Evolutionary conservation across 345 rosid genomes (phyloP).

Genomic region (Arabis alpina): DNA sequence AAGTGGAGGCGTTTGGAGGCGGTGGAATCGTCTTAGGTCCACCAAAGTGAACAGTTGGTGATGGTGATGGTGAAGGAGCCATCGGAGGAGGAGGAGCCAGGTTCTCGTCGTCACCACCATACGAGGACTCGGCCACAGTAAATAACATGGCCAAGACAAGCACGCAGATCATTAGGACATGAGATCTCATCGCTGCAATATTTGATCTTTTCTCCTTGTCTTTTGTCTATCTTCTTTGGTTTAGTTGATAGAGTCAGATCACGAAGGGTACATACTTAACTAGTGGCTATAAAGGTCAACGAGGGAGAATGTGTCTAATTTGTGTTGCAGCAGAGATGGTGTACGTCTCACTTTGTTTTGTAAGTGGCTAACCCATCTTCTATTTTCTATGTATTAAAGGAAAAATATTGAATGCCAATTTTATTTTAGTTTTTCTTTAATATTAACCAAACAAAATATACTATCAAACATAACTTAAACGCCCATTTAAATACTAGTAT

Average conservation of each 20-base stretch:
- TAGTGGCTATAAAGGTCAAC: slow-evolving; percentile 1
- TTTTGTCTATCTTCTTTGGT: neutral
- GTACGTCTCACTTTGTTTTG: neutral
- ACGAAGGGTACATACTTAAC: neutral
- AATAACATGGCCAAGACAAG: slow-evolving; percentile 4
- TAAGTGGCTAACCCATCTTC: neutral
- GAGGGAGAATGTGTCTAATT: slow-evolving; percentile 13
- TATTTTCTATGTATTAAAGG: too few species aligned
- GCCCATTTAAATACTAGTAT: too few species aligned
- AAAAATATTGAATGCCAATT: too few species aligned
- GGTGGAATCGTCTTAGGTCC: slow-evolving; percentile 9
- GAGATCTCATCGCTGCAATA: slow-evolving; percentile 15
- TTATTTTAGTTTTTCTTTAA: too few species aligned
- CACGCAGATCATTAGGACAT: neutral
- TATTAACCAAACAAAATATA: too few species aligned
- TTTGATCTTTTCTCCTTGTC: neutral
- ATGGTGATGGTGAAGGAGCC: slow-evolving; percentile 34
- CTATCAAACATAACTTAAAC: too few species aligned
- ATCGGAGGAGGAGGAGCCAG: slow-evolving; percentile 2
- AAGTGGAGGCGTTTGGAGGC: slow-evolving; percentile 21
- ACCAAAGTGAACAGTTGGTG: slow-evolving; percentile 11
- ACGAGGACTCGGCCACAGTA: slow-evolving; percentile 7
- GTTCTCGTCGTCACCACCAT: neutral
- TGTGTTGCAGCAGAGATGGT: neutral
- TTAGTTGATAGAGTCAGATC: neutral